phyloP scores from a whole-genome alignment of 805 yeast species.

The Saccharomycopsis amapae region DNA sequence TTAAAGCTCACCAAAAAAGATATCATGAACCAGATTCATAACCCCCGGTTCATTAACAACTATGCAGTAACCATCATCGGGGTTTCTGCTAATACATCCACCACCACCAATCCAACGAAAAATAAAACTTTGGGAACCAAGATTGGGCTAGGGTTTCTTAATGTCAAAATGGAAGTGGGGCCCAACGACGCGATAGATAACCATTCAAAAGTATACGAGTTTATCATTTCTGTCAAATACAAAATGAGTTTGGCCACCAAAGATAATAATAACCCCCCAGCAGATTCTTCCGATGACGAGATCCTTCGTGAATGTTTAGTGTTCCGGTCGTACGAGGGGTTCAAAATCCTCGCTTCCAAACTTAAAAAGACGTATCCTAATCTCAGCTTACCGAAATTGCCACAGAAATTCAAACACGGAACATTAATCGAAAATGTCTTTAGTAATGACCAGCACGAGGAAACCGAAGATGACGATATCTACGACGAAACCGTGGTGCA shows the following conservation, averaged over 20 bases:
- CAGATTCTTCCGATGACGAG: conserved; percentile 34
- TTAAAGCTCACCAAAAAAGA: conserved; percentile 1
- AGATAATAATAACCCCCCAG: conserved; percentile 28
- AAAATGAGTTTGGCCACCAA: conserved; percentile 28
- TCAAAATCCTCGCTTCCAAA: conserved; percentile 47
- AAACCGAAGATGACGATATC: conserved; percentile 23
- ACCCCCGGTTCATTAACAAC: conserved; percentile 6
- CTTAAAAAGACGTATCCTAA: conserved; percentile 62
- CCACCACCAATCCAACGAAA: no score
- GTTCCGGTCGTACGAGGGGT: conserved; percentile 61
- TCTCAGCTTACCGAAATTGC: conserved; percentile 50
- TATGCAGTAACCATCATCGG: conserved; percentile 21
- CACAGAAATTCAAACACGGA: conserved; percentile 29
- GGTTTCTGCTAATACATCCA: no score
- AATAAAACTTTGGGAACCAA: no score
- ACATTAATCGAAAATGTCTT: conserved; percentile 14
- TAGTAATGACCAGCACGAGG: conserved; percentile 14
- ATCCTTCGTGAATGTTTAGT: conserved; percentile 24
- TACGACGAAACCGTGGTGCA: conserved; percentile 6
- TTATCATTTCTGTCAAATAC: conserved; percentile 32
- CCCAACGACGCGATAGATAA: no score
- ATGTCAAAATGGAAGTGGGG: no score
- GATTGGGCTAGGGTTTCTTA: no score
- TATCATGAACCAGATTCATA: conserved; percentile 1
- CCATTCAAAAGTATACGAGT: conserved; percentile 31